phyloP scores from a whole-genome alignment of 179 eudicot genomes.

The Nepenthes alata region DNA sequence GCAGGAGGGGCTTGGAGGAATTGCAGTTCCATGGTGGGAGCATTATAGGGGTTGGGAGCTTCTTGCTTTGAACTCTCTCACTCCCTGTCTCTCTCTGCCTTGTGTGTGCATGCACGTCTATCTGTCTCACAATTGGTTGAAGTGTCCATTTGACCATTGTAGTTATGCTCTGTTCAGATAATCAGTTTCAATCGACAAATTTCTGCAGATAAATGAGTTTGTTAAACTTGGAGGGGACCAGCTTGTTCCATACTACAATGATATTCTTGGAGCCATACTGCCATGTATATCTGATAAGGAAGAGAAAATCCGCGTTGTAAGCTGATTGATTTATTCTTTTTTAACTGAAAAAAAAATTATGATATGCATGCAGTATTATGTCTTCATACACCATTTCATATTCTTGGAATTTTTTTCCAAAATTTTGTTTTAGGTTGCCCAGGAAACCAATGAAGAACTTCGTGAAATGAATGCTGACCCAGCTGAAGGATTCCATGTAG shows the following conservation, averaged over 20 bases:
- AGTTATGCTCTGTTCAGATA: neutral
- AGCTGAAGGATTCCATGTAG: constrained; percentile 86
- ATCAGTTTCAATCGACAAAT: constrained; percentile 5
- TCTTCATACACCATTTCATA: neutral
- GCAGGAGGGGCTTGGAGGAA: too few species aligned
- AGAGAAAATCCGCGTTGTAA: constrained; percentile 93
- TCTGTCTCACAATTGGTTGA: neutral
- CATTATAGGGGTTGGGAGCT: too few species aligned
- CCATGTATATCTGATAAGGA: constrained; percentile 97
- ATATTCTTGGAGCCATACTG: constrained; percentile 85
- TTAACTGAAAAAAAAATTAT: neutral
- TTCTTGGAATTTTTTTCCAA: neutral
- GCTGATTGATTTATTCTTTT: constrained; percentile 14
- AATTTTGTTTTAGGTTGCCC: constrained; percentile 54
- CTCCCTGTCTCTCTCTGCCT: too few species aligned
- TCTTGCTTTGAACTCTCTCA: too few species aligned
- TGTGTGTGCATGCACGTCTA: too few species aligned
- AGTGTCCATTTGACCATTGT: neutral
- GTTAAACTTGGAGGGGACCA: constrained; percentile 96
- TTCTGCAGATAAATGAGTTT: constrained; percentile 80
- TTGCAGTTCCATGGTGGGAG: too few species aligned
- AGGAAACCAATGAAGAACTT: constrained; percentile 96
- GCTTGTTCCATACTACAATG: constrained; percentile 94
- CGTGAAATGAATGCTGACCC: constrained; percentile 62
- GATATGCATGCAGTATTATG: neutral